Percentiles rank a stretch among this genome's conserved stretches.
Evolutionary conservation across 192 early-diverging fungal species (phyloP).

Genomic region (Coemansia sp.): DNA sequence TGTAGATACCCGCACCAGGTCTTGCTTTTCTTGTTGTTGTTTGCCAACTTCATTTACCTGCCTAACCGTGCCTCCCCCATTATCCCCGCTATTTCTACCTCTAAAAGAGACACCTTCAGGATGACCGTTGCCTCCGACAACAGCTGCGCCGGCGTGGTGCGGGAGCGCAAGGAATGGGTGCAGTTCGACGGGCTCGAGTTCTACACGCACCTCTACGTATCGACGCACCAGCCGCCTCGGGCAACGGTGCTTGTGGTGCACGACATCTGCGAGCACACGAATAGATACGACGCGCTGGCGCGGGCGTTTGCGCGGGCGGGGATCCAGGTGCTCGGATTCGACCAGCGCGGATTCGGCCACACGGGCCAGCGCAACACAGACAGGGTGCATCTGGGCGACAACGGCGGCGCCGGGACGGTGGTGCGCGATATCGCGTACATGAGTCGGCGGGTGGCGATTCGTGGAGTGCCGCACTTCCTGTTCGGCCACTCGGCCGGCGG

Average conservation of each 20-base stretch:
- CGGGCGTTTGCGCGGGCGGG: conserved; percentile 51
- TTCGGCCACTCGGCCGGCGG: conserved; percentile 63
- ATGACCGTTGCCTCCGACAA: no score
- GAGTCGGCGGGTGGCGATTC: conserved; percentile 21
- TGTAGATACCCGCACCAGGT: no score
- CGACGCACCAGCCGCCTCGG: conserved; percentile 26
- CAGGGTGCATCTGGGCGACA: conserved; percentile 42
- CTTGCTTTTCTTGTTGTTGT: no score
- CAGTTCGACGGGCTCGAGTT: conserved; percentile 16
- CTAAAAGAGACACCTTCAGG: no score
- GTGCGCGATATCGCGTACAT: conserved; percentile 49
- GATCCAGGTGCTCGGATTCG: conserved; percentile 58
- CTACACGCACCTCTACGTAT: conserved; percentile 39
- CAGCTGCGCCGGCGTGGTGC: conserved; percentile 17
- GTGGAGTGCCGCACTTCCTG: conserved; percentile 57
- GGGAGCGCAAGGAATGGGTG: conserved; percentile 35
- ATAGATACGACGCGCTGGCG: conserved; percentile 58
- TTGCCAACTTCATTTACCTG: no score
- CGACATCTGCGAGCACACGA: conserved; percentile 63
- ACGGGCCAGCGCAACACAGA: conserved; percentile 36
- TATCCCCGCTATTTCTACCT: no score
- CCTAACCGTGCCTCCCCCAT: no score
- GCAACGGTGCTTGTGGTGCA: conserved; percentile 59
- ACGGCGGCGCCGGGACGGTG: conserved; percentile 37
- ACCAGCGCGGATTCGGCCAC: conserved; percentile 64